phyloP scores from a whole-genome alignment of 2,329 filamentous ascomycete species.

The Juglanconis oblonga region DNA sequence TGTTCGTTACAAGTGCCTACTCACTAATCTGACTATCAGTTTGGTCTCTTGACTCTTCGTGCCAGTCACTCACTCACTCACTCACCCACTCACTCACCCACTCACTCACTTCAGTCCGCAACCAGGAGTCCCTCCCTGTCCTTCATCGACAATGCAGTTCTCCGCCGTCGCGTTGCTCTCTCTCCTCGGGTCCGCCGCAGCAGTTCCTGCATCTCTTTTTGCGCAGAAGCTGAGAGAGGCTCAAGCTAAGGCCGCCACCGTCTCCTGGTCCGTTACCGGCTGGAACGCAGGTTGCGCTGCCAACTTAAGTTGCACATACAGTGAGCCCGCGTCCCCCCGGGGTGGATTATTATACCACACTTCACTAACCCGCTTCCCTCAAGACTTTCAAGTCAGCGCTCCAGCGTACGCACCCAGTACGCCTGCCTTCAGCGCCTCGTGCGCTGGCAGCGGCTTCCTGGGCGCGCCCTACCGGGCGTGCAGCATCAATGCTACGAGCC shows the following conservation, averaged over 20 bases:
- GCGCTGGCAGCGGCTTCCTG: not conserved
- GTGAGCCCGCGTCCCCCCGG: not conserved
- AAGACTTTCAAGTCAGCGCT: conserved; percentile 11
- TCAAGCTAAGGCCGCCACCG: not conserved
- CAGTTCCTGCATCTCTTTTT: not conserved
- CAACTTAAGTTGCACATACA: conserved; percentile 10
- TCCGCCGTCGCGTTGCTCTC: conserved; percentile 1
- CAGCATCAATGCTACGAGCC: not conserved
- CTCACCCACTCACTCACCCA: not conserved
- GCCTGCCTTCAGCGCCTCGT: conserved; percentile 8
- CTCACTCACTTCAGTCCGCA: not conserved
- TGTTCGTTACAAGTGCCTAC: no score
- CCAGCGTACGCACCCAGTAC: conserved; percentile 2
- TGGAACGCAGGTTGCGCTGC: conserved; percentile 12
- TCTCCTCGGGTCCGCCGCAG: conserved; percentile 5
- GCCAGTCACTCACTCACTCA: no score
- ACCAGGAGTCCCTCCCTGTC: not conserved
- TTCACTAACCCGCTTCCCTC: no score
- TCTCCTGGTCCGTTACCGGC: conserved; percentile 11
- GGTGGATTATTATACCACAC: no score
- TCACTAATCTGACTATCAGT: no score
- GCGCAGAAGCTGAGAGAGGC: not conserved
- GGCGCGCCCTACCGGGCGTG: conserved; percentile 5
- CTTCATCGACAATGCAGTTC: conserved; percentile 6
- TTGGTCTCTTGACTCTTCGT: no score